Conservation (phyloP, 1,139 yeast species). For the Hemisphaericaspora lyxosophila region DNA sequence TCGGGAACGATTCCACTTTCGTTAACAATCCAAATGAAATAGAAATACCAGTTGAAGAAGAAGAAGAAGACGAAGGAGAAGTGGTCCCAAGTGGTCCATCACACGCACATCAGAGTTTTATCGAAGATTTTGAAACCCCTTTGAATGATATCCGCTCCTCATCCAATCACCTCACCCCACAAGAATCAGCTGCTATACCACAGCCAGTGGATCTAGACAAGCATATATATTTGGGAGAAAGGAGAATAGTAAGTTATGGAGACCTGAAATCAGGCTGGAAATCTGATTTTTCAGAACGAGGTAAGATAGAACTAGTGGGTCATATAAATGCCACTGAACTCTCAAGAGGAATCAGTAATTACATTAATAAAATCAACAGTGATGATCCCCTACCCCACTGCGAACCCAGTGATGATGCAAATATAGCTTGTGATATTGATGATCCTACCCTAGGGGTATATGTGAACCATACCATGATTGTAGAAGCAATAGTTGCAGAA, state of each 20-base stretch:
- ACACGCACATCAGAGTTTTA: conserved; percentile 26
- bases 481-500: conserved; percentile 93
- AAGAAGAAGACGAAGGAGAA: no score
- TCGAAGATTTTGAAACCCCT: conserved; percentile 27
- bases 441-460: conserved; percentile 79
- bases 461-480: conserved; percentile 71
- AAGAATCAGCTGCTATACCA: conserved; percentile 8
- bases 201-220: conserved; percentile 16
- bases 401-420: conserved; percentile 47
- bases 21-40: conserved; percentile 14
- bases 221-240: conserved; percentile 65
- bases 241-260: conserved; percentile 70
- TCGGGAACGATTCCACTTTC: conserved; percentile 5
- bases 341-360: conserved; percentile 51
- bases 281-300: conserved; percentile 76
- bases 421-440: conserved; percentile 74
- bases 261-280: conserved; percentile 93
- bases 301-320: conserved; percentile 74
- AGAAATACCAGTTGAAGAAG: conserved; percentile 13
- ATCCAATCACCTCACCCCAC: conserved; percentile 6
- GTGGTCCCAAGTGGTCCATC: conserved; percentile 23
- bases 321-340: conserved; percentile 59
- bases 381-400: conserved; percentile 23
- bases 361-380: conserved; percentile 28
- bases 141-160: background rate